Evolutionary conservation across 257 asterid genomes (phyloP), one percentile per base, ranked within the genome.

Genomic region (Salvia rosmarinus): DNA sequence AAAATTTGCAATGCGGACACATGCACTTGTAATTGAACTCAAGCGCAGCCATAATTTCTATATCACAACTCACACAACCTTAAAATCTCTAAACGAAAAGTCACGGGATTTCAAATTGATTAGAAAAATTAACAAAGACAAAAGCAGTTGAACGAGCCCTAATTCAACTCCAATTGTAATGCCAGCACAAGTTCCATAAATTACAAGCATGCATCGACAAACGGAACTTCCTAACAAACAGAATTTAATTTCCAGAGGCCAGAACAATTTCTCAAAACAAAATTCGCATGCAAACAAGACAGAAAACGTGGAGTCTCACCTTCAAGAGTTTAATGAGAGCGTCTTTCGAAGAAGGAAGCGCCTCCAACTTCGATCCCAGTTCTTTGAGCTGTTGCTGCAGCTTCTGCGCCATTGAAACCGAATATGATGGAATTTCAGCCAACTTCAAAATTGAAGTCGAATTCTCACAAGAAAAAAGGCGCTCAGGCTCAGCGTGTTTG

Each of bases 281-380:
- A 72, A 80, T 57, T 56, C 69, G 49, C 55, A 68, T 58, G 50
- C 13, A 44, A 49, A 62, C 39, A 23, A 65, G 44, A 30, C 47
- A 12, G 0, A 64, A 13, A 54, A 42, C 7, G 56, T 35, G 21
- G 9, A 10, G 64, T n/a, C 77, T 59, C 59, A 90, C 99, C 98
- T 88, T 88, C 71, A 91, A 58, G 66, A 91, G 89, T 76, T 89
- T 87, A 56, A 88, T 58, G 77, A 95, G 93, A 73, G 95, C 88
- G 80, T 87, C 96, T 73, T 85, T 88, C 28, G 96, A 81, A 70
- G 89, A 43, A 8, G 96, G 98, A 49, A 77, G 89, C 16, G 37
- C 75, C 75, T 82, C 88, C 79, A 95, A 83, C 91, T 88, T 89
- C 82, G 88, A 86, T 78, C 96, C 96, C 57, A 89, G 78, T 64